These are phyloP conservation scores for Backusella sp. DNA, from an alignment of 192 early-diverging fungal species.

Conservation along the genomic window DNA sequence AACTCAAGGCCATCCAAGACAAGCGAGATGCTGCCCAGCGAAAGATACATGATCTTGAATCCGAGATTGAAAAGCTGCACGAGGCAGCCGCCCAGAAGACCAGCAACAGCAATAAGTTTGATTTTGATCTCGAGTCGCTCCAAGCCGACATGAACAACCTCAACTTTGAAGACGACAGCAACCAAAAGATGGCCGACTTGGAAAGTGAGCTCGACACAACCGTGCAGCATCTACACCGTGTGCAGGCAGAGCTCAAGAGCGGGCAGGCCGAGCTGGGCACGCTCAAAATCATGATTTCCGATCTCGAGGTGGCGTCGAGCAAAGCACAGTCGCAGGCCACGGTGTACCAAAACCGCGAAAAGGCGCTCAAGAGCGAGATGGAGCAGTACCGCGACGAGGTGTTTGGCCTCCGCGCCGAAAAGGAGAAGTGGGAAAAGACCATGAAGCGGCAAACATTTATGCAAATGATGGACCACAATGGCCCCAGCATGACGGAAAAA, in stretches of 20 bases:
- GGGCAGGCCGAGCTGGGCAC: neutral
- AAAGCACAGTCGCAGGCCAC: conserved; percentile 22
- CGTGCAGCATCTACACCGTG: neutral
- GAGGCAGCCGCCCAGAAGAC: neutral
- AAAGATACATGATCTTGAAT: neutral
- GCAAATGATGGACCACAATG: conserved; percentile 36
- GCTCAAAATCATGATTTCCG: conserved; percentile 17
- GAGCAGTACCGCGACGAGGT: conserved; percentile 29
- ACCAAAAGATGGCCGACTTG: neutral
- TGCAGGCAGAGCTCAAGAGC: neutral
- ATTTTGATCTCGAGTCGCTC: conserved; percentile 7
- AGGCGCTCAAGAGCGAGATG: conserved; percentile 29
- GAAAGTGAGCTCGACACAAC: conserved; percentile 7
- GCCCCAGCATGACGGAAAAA: conserved; percentile 15
- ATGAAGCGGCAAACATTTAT: conserved; percentile 40
- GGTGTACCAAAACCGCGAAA: conserved; percentile 16
- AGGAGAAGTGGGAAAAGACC: conserved; percentile 38
- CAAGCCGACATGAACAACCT: conserved; percentile 11
- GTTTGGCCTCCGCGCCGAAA: conserved; percentile 19
- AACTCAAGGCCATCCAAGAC: conserved; percentile 21
- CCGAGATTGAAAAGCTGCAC: neutral
- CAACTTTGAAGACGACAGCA: conserved; percentile 8
- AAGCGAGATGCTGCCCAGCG: conserved; percentile 14
- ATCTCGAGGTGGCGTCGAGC: conserved; percentile 33
- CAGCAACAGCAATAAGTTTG: neutral